These are phyloP conservation scores for Posidonia oceanica DNA, from an alignment of 116 monocot species.

Conservation along the genomic window DNA sequence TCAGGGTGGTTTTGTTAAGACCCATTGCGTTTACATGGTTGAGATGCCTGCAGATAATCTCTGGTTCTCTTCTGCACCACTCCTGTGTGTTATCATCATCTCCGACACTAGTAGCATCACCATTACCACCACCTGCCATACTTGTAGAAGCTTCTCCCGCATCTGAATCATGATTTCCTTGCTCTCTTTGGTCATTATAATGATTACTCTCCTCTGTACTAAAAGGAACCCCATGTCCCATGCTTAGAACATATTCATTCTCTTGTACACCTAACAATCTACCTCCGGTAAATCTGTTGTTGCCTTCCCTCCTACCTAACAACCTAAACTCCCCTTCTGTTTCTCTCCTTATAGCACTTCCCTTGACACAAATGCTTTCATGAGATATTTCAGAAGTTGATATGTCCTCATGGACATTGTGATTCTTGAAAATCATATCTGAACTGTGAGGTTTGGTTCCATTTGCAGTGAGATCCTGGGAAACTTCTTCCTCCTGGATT, in stretches of 20 bases:
- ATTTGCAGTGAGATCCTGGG: not conserved
- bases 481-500: slow-evolving; percentile 7
- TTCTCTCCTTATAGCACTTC: slow-evolving; percentile 28
- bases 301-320: slow-evolving; percentile 32
- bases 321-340: slow-evolving; percentile 42
- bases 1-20: slow-evolving; percentile 75
- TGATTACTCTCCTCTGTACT: slow-evolving; percentile 22
- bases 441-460: not conserved
- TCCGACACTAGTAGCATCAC: slow-evolving; percentile 22
- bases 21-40: slow-evolving; percentile 91
- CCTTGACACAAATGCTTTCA: slow-evolving; percentile 2
- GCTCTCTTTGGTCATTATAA: slow-evolving; percentile 14
- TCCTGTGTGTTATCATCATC: slow-evolving; percentile 49
- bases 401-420: not conserved
- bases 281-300: slow-evolving; percentile 17
- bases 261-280: slow-evolving; percentile 42
- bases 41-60: slow-evolving; percentile 80
- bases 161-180: slow-evolving; percentile 19
- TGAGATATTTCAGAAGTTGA: slow-evolving; percentile 5
- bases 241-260: slow-evolving; percentile 30
- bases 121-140: slow-evolving; percentile 20
- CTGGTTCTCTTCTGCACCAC: slow-evolving; percentile 67
- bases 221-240: slow-evolving; percentile 43
- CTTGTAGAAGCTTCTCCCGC: slow-evolving; percentile 29
- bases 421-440: not conserved